Base-by-base conservation (phyloP, 805 yeast genomes). In the Kluyveromyces lactis region DNA sequence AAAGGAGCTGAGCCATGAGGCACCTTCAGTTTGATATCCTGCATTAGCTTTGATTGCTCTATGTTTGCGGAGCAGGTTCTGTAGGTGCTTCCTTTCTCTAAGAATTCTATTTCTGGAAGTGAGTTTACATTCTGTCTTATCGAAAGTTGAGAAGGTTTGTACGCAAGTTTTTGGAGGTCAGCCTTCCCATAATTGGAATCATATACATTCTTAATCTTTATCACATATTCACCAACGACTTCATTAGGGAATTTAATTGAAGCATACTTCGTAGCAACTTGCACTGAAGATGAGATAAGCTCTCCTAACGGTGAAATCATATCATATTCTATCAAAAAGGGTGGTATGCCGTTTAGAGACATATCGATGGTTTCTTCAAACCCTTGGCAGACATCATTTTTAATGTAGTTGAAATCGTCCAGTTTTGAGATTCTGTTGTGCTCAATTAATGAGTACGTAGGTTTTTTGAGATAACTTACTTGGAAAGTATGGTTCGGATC, bases 271-370 rank as follows among this genome's bases (percentile, higher is more conserved):
- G 77, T 72, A 1, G 77, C 69, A 5, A 77, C 73, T 37, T 75
- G 77, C 18, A 73, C 50, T 6, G 57, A 51, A 37, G 65, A 67
- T 47, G 46, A 54, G 18, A 50, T 46, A 43, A 46, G 55, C 38
- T 55, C 58, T 1, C 86, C 86, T 50, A 62, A 66, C 5, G 92
- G 89, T 29, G 69, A 61, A 19, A 62, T 62, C 12, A 82, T 60
- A n/a, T 75, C 72, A 55, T 86, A 86, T 29, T 74, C 77, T 18
- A 87, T 63, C n/a, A 72, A 60, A 47, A 86, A 86, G 18, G 90
- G 89, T 1, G 79, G 68, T 4, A 72, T 59, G 1, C 86, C 90
- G 29, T 61, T 62, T 26, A 82, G 56, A 2, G 68, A 55, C 26
- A 83, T 45, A 39, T 73, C 80, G 24, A 75, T 54, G 1, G 69